Evolutionary conservation across 768 basidiomycete genomes (phyloP).

Genomic region (Auriscalpium microsporum): DNA sequence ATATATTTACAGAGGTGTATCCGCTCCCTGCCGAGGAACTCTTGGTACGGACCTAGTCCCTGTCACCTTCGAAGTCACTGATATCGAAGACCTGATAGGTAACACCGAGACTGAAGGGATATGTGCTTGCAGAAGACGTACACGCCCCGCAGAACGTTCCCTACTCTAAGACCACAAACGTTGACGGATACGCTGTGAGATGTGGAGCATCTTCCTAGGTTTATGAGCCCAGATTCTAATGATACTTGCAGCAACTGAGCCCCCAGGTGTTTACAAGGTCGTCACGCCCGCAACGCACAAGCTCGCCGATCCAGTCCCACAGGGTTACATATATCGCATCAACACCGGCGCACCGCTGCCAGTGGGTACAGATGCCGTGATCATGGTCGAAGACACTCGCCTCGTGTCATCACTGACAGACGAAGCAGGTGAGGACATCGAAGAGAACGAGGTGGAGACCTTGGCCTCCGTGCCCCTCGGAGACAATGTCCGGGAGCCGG

Average conservation of each 20-base stretch:
- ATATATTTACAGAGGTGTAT: conserved; percentile 42
- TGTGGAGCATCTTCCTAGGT: conserved; percentile 31
- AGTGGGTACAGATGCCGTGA: conserved; percentile 62
- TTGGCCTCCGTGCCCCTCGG: conserved; percentile 50
- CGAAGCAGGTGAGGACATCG: conserved; percentile 33
- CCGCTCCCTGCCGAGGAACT: conserved; percentile 32
- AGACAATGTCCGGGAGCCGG: conserved; percentile 68
- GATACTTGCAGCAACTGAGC: conserved; percentile 43
- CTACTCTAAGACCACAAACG: conserved; percentile 60
- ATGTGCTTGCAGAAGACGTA: conserved; percentile 71
- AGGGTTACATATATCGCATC: conserved; percentile 54
- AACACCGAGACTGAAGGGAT: conserved; percentile 46
- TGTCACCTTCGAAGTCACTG: background rate
- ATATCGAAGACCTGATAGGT: conserved; percentile 36
- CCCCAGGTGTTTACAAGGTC: conserved; percentile 59
- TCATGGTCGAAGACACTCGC: conserved; percentile 92
- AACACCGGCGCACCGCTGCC: conserved; percentile 85
- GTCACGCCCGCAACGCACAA: conserved; percentile 43
- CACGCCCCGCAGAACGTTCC: conserved; percentile 60
- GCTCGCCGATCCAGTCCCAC: conserved; percentile 33
- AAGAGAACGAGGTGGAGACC: conserved; percentile 66
- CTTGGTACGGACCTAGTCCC: conserved; percentile 31
- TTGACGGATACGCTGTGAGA: conserved; percentile 81
- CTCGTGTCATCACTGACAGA: conserved; percentile 47
- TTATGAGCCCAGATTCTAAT: background rate